Evolutionary conservation across 495 filamentous ascomycete genomes (phyloP), one percentile per base, ranked within the genome.

Genomic region (Penicillium angulare): DNA sequence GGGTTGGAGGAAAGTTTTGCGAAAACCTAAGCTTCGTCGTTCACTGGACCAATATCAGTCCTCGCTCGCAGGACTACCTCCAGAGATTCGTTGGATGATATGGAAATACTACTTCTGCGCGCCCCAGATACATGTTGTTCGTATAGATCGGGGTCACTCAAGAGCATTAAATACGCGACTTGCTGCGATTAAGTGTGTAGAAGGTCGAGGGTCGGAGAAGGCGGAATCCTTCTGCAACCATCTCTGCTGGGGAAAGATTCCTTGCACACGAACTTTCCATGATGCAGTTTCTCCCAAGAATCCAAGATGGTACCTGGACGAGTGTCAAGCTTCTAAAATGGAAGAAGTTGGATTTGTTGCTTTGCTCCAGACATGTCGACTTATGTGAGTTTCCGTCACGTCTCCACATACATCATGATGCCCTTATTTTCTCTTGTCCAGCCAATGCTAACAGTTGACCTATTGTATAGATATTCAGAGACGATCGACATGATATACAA

Each of bases 351-450:
- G 23, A 15, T 43, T 43, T 22, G 23, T 43, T 4, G 5, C 41
- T n/a, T 43, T 43, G 18, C n/a, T 43, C 1, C 41, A 22, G 41
- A 43, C 41, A 8, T 43, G 41, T 29, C 41, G 41, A n/a, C 13
- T 43, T 13, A 43, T 43, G 41, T 43, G 23, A 43, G 41, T 43
- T 15, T 27, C 1, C 4, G 22, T 21, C 16, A 4, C 10, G 38
- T 15, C n/a, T 15, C 16, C 21, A 22, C 4, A 26, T 22, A 41
- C 38, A 1, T n/a, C n/a, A n/a, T n/a, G n/a, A n/a, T n/a, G n/a
- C n/a, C n/a, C n/a, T n/a, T n/a, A n/a, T n/a, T n/a, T n/a, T n/a
- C n/a, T n/a, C n/a, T n/a, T n/a, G n/a, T n/a, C 4, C 16, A 1
- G 16, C 2, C 3, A 12, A 10, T 43, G 41, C 41, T 43, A 8